Conservation (phyloP, 2,329 filamentous ascomycete genomes). For the Neopestalotiopsis rosae region DNA sequence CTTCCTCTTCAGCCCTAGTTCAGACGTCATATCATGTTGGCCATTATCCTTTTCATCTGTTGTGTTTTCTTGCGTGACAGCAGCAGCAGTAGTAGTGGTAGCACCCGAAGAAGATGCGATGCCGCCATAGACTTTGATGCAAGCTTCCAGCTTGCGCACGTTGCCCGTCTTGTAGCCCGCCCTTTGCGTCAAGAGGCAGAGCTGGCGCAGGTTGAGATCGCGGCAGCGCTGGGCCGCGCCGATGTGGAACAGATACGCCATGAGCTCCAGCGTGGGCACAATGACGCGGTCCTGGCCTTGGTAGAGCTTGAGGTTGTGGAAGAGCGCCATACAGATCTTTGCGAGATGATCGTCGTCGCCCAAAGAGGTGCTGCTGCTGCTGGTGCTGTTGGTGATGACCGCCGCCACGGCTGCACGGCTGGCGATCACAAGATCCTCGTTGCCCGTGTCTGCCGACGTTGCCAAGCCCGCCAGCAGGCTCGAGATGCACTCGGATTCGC, state of each 20-base stretch:
- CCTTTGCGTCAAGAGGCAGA: constrained; percentile 77
- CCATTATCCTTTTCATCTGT: constrained; percentile 23
- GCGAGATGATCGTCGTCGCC: constrained; percentile 40
- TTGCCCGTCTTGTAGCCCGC: constrained; percentile 84
- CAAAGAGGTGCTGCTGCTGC: too few species aligned
- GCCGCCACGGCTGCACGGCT: constrained; percentile 68
- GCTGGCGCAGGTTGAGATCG: constrained; percentile 51
- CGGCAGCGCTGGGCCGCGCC: constrained; percentile 50
- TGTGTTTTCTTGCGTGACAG: constrained; percentile 14
- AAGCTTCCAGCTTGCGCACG: constrained; percentile 80
- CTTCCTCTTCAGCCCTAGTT: constrained; percentile 38
- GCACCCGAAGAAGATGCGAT: constrained; percentile 48
- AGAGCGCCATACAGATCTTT: constrained; percentile 55
- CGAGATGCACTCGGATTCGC: constrained; percentile 47
- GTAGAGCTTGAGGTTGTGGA: constrained; percentile 57
- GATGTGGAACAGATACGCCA: constrained; percentile 77
- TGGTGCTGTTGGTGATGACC: constrained; percentile 40
- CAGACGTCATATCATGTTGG: constrained; percentile 15
- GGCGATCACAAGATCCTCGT: constrained; percentile 74
- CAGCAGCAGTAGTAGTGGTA: too few species aligned
- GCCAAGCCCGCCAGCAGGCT: constrained; percentile 70
- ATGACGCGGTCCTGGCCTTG: constrained; percentile 71
- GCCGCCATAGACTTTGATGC: constrained; percentile 78
- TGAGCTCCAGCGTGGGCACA: constrained; percentile 77
- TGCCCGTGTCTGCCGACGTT: constrained; percentile 78